These are phyloP conservation scores for Botrytis paeoniae DNA, from an alignment of 2,329 filamentous ascomycete genomes.

Conservation along the genomic window DNA sequence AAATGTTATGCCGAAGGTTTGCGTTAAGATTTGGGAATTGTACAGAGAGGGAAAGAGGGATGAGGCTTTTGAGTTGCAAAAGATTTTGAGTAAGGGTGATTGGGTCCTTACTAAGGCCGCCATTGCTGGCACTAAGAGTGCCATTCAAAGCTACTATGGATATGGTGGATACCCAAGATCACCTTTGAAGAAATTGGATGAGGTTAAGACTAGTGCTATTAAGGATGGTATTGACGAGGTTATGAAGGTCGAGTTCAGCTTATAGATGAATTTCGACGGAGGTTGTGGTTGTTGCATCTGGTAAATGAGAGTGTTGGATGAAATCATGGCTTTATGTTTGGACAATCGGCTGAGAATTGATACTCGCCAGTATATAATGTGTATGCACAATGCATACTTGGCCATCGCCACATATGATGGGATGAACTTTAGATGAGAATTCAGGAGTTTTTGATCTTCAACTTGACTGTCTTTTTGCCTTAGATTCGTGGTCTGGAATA, in stretches of 20 bases:
- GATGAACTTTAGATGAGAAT: slow-evolving; percentile 2
- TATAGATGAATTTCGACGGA: slow-evolving; percentile 26
- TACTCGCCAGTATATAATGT: not conserved
- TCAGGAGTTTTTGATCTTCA: not conserved
- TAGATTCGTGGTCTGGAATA: not conserved
- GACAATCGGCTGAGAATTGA: not conserved
- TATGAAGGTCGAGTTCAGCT: slow-evolving; percentile 60
- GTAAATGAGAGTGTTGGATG: not conserved
- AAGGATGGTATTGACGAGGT: slow-evolving; percentile 58
- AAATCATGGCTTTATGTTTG: not conserved
- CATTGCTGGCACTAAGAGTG: slow-evolving; percentile 82
- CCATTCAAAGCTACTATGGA: slow-evolving; percentile 75
- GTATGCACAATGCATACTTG: not conserved
- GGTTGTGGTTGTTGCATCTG: not conserved
- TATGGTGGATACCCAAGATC: slow-evolving; percentile 75
- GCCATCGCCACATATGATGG: not conserved
- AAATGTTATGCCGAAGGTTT: slow-evolving; percentile 81
- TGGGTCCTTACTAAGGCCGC: slow-evolving; percentile 81
- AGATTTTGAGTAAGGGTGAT: slow-evolving; percentile 73
- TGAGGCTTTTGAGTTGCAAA: slow-evolving; percentile 73
- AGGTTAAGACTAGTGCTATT: slow-evolving; percentile 52
- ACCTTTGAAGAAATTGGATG: slow-evolving; percentile 65
- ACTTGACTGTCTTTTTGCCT: not conserved
- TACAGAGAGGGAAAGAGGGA: slow-evolving; percentile 70
- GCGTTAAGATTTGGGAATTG: slow-evolving; percentile 74